Conservation (phyloP, 139 green algal genomes). For the Coelastrella sp. region DNA sequence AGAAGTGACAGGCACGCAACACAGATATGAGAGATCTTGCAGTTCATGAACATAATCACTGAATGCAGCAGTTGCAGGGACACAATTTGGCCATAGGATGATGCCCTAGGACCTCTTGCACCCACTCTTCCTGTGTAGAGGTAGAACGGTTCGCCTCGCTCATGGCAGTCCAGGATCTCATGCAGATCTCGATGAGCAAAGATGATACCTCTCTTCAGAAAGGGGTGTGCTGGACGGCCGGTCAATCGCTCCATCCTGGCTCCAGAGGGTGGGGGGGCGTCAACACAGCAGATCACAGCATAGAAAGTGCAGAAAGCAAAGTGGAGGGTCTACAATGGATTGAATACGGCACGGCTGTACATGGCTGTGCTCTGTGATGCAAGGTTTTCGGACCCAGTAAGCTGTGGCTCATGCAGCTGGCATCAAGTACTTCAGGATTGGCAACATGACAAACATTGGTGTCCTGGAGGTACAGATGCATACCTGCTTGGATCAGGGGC, state of each 20-base stretch:
- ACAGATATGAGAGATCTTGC: not conserved
- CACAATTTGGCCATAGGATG: not conserved
- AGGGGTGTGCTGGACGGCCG: conserved; percentile 86
- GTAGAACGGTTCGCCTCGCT: conserved; percentile 96
- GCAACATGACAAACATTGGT: no score
- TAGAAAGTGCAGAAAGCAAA: no score
- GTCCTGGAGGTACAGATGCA: no score
- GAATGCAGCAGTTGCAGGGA: conserved; percentile 3
- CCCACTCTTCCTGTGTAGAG: conserved; percentile 93
- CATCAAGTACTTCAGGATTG: no score
- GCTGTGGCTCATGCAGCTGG: no score
- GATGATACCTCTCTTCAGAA: conserved; percentile 94
- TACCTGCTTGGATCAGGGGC: no score
- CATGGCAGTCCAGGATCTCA: conserved; percentile 92
- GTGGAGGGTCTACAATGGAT: no score
- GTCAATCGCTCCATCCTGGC: conserved; percentile 86
- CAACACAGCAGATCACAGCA: no score
- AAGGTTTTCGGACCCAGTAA: no score
- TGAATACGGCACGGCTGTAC: no score
- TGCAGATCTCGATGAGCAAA: conserved; percentile 95
- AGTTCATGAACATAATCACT: not conserved
- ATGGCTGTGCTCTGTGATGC: no score
- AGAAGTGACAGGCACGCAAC: not conserved
- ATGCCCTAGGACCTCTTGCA: not conserved
- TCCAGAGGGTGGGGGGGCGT: no score